A percentile compares a stretch with the other conserved stretches of the same genome.
These are phyloP conservation scores for Halophytophthora batemanensis DNA, from an alignment of 352 stramenopile species.

Conservation along the genomic window DNA sequence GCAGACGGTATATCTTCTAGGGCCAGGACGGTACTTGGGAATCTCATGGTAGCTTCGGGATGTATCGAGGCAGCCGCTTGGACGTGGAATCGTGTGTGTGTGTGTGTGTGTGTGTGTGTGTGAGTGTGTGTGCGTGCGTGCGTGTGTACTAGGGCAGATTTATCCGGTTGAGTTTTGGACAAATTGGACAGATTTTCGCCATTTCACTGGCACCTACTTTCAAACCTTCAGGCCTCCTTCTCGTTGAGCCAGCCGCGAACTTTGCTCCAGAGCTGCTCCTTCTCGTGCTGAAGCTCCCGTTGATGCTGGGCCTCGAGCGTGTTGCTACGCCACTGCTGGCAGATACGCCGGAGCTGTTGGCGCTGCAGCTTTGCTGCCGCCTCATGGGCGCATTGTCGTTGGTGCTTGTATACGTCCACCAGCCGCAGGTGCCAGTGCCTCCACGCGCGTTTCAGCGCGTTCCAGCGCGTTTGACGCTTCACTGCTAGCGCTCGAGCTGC, in stretches of 20 bases:
- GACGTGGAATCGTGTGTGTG: too few relatives aligned
- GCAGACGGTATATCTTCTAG: too few relatives aligned
- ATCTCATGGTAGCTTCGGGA: too few relatives aligned
- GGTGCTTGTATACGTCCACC: slow-evolving; percentile 3
- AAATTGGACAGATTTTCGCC: too few relatives aligned
- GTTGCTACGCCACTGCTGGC: slow-evolving; percentile 27
- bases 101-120: too few relatives aligned
- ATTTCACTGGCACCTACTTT: slow-evolving; percentile 6
- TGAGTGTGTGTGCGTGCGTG: too few relatives aligned
- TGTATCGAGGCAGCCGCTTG: too few relatives aligned
- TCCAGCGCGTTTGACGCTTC: slow-evolving; percentile 31
- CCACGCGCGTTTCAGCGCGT: slow-evolving; percentile 25
- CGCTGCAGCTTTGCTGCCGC: slow-evolving; percentile 8
- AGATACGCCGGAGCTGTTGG: slow-evolving; percentile 20
- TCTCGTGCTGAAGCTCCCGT: slow-evolving; percentile 37
- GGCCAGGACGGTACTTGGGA: too few relatives aligned
- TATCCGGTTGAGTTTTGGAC: too few relatives aligned
- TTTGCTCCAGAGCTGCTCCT: slow-evolving; percentile 58
- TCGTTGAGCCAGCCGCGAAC: slow-evolving; percentile 63
- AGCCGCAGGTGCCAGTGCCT: slow-evolving; percentile 24
- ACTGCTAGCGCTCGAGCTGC: slow-evolving; percentile 24
- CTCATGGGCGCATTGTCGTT: slow-evolving; percentile 11
- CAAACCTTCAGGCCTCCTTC: neutral
- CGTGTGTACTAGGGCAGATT: too few relatives aligned
- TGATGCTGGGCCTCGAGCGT: slow-evolving; percentile 23